These are phyloP conservation scores for Erodium moschatum DNA, from an alignment of 441 rosid genomes.

Conservation along the genomic window DNA sequence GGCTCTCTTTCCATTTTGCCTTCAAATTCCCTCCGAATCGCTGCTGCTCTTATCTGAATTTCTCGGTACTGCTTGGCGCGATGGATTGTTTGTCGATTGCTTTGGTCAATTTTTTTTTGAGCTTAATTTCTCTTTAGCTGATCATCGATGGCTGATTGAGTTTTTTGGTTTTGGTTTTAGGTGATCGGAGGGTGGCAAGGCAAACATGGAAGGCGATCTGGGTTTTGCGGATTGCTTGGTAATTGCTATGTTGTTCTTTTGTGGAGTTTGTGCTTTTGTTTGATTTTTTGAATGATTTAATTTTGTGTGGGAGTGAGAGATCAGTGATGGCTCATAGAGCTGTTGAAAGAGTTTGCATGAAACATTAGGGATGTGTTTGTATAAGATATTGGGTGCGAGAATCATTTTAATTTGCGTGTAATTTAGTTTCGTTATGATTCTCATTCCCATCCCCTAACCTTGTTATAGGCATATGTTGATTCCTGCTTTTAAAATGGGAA, in stretches of 20 bases:
- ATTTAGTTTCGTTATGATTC: neutral
- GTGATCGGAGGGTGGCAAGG: slow-evolving; percentile 1
- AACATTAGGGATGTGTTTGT: neutral
- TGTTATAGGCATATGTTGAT: neutral
- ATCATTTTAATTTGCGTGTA: neutral
- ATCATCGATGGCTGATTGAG: neutral
- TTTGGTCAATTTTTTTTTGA: neutral
- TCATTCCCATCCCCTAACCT: neutral
- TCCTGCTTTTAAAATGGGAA: neutral
- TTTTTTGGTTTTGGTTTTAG: neutral
- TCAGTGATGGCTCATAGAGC: neutral
- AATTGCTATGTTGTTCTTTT: neutral
- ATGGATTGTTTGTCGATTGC: neutral
- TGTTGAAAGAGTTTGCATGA: neutral
- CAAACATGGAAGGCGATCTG: neutral
- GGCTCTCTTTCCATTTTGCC: neutral
- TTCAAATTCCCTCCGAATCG: neutral
- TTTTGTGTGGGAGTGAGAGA: neutral
- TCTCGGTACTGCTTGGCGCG: neutral
- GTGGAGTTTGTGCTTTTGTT: neutral
- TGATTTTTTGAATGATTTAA: neutral
- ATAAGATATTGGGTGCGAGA: neutral
- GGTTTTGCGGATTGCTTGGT: slow-evolving; percentile 4
- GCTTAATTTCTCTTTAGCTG: neutral
- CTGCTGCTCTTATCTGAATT: neutral